Conservation (phyloP, 495 filamentous ascomycete species). For the Pyrenula massariospora region DNA sequence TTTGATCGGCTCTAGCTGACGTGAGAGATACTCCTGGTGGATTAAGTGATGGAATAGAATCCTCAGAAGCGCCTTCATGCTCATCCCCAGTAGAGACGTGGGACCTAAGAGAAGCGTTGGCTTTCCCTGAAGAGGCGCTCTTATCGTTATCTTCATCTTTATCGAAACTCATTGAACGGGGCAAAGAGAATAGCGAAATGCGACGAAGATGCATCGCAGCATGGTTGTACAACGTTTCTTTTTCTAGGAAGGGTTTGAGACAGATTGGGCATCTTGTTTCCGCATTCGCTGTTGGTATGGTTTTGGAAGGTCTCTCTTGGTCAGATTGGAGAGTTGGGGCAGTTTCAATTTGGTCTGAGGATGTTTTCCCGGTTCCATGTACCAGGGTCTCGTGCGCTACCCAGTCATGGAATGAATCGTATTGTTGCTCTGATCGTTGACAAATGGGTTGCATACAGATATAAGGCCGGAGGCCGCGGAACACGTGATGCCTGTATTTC, state of each 20-base stretch:
- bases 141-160: not conserved
- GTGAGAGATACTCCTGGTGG: not conserved
- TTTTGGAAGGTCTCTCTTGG: not conserved
- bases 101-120: not conserved
- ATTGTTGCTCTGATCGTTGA: conserved; percentile 10
- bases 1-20: not conserved
- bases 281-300: not conserved
- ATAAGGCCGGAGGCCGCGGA: conserved; percentile 18
- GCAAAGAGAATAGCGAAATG: not conserved
- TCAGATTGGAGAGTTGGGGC: not conserved
- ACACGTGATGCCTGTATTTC: conserved; percentile 11
- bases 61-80: not conserved
- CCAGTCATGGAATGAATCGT: conserved; percentile 17
- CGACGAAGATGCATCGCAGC: not conserved
- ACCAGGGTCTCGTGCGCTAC: conserved; percentile 13
- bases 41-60: not conserved
- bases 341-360: not conserved
- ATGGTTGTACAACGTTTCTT: not conserved
- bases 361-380: not conserved
- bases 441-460: conserved; percentile 17
- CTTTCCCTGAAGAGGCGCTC: not conserved
- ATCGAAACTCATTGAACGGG: not conserved
- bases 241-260: not conserved
- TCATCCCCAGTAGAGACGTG: not conserved
- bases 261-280: not conserved